Evolutionary conservation across 768 basidiomycete genomes (phyloP).

Genomic region (Leccinum rimulosum): DNA sequence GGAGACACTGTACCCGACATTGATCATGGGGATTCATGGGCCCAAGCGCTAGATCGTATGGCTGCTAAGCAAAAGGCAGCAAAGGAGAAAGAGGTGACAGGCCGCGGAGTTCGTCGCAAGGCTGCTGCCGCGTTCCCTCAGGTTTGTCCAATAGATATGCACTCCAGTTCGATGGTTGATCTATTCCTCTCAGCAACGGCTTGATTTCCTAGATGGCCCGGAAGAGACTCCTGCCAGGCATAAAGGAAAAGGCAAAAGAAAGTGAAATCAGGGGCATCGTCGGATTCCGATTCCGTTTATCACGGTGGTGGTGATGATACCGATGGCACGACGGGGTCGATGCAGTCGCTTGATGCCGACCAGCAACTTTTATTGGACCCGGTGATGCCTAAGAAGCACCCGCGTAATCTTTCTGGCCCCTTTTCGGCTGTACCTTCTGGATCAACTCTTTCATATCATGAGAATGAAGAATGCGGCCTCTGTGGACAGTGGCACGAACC

Average conservation of each 20-base stretch:
- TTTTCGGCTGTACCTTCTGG: slow-evolving; percentile 4
- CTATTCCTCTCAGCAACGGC: slow-evolving; percentile 24
- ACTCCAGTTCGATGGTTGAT: neutral
- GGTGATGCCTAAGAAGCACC: slow-evolving; percentile 6
- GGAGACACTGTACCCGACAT: slow-evolving; percentile 45
- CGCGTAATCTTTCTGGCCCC: neutral
- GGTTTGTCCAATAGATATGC: slow-evolving; percentile 18
- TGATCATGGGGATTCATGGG: slow-evolving; percentile 79
- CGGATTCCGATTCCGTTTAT: slow-evolving; percentile 38
- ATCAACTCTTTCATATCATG: slow-evolving; percentile 3
- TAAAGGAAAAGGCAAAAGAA: slow-evolving; percentile 38
- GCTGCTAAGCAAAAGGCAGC: slow-evolving; percentile 40
- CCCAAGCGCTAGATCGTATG: slow-evolving; percentile 56
- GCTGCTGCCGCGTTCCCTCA: slow-evolving; percentile 53
- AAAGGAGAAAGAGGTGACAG: slow-evolving; percentile 53
- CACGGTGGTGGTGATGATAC: slow-evolving; percentile 19
- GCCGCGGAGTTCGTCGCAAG: slow-evolving; percentile 72
- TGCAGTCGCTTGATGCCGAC: slow-evolving; percentile 11
- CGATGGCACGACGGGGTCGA: slow-evolving; percentile 25
- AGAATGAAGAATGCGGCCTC: slow-evolving; percentile 49
- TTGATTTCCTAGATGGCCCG: slow-evolving; percentile 32
- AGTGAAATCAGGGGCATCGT: slow-evolving; percentile 32
- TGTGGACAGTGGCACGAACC: slow-evolving; percentile 55
- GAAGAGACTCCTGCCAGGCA: slow-evolving; percentile 38
- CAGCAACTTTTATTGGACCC: slow-evolving; percentile 1